Conservation (phyloP, 148 eudicot species). For the Camellia lanceoleosa region DNA sequence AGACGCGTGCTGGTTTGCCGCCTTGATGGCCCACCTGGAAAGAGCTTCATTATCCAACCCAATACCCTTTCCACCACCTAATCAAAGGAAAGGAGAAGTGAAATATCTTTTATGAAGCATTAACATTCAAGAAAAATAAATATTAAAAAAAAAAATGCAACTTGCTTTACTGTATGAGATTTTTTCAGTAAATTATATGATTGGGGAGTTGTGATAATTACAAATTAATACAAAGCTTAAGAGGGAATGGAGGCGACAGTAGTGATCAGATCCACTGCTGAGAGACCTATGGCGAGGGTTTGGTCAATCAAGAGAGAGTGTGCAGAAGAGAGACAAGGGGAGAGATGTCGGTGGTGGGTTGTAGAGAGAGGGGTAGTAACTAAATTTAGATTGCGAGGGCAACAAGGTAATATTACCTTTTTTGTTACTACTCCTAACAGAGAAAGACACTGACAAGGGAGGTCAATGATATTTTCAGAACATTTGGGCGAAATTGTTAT, state of each 20-base stretch:
- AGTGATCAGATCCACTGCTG: no score
- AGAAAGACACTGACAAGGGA: no score
- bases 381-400: no score
- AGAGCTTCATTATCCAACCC: slow-evolving; percentile 98
- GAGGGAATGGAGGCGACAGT: not conserved
- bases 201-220: not conserved
- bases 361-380: no score
- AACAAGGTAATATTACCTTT: no score
- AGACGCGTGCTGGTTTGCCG: slow-evolving; percentile 69
- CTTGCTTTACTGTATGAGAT: not conserved
- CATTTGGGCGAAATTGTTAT: no score
- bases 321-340: no score
- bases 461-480: no score
- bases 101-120: not conserved
- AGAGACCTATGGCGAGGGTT: no score
- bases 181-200: not conserved
- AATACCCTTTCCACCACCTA: slow-evolving; percentile 94
- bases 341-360: no score
- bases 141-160: not conserved
- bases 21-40: slow-evolving; percentile 90
- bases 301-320: no score
- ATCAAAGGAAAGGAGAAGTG: not conserved
- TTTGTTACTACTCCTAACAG: no score
- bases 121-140: not conserved
- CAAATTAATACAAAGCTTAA: not conserved